A percentile compares a stretch with the other conserved stretches of the same genome.
phyloP scores from a whole-genome alignment of 768 basidiomycete species.

The Lyophyllum shimeji region DNA sequence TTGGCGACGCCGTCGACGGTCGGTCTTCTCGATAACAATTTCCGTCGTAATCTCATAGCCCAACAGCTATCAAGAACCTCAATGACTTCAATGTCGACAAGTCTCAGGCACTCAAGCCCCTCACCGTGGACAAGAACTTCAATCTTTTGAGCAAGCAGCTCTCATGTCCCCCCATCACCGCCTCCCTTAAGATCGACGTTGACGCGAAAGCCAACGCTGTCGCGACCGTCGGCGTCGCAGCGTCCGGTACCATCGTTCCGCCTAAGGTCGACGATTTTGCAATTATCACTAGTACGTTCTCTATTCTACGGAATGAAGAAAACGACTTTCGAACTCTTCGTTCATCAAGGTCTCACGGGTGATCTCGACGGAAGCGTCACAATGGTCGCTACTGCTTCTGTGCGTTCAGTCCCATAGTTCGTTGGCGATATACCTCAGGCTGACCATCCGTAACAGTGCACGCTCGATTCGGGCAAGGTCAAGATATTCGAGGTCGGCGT shows the following conservation, averaged over 20 bases:
- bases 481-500: conserved; percentile 40
- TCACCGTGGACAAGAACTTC: conserved; percentile 31
- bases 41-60: not conserved
- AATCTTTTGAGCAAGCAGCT: conserved; percentile 26
- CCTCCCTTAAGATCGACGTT: conserved; percentile 16
- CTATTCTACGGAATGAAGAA: not conserved
- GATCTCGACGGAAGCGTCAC: conserved; percentile 38
- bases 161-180: conserved; percentile 21
- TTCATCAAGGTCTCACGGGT: conserved; percentile 31
- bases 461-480: conserved; percentile 42
- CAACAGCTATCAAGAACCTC: conserved; percentile 21
- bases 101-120: conserved; percentile 25
- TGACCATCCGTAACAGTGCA: conserved; percentile 23
- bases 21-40: not conserved
- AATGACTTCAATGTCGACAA: conserved; percentile 32
- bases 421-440: not conserved
- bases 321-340: not conserved
- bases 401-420: conserved; percentile 6
- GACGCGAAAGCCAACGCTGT: conserved; percentile 25
- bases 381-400: conserved; percentile 36
- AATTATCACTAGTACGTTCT: conserved; percentile 30
- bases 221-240: conserved; percentile 25
- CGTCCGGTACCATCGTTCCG: conserved; percentile 22
- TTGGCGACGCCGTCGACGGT: conserved; percentile 28
- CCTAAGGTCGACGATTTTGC: conserved; percentile 31